Percentiles rank a stretch among this genome's conserved stretches.
Conservation (phyloP, 495 filamentous ascomycete species). For the Tetracladium setigerum region DNA sequence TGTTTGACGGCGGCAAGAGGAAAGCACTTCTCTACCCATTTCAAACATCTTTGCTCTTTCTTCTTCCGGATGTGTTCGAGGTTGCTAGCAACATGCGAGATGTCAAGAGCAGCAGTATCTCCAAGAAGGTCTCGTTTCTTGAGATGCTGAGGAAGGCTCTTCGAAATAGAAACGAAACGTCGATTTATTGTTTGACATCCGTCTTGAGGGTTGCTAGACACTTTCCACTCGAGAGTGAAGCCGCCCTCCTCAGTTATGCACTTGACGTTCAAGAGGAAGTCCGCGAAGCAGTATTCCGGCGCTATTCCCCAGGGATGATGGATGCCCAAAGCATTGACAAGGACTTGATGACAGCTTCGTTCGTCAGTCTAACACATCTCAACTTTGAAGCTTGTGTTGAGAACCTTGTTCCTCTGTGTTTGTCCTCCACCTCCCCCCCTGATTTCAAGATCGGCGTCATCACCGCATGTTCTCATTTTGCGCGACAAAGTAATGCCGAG, state of each 20-base stretch:
- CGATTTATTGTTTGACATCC: slow-evolving; percentile 52
- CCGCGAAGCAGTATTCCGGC: slow-evolving; percentile 52
- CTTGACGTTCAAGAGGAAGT: slow-evolving; percentile 60
- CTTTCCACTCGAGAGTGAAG: slow-evolving; percentile 51
- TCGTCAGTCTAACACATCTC: slow-evolving; percentile 52
- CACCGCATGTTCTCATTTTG: slow-evolving; percentile 48
- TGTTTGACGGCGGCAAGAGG: slow-evolving; percentile 44
- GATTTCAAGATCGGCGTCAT: slow-evolving; percentile 54
- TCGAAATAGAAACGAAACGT: slow-evolving; percentile 45
- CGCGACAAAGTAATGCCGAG: slow-evolving; percentile 37
- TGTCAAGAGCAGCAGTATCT: slow-evolving; percentile 46
- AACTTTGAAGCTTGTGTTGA: slow-evolving; percentile 48
- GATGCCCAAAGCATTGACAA: slow-evolving; percentile 42
- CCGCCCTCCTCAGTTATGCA: slow-evolving; percentile 54
- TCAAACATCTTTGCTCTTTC: slow-evolving; percentile 50
- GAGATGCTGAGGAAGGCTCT: slow-evolving; percentile 52
- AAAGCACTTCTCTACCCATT: slow-evolving; percentile 50
- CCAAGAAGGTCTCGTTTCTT: slow-evolving; percentile 55
- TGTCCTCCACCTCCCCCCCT: slow-evolving; percentile 45
- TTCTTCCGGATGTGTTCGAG: slow-evolving; percentile 57
- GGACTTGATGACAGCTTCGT: slow-evolving; percentile 55
- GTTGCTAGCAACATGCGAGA: slow-evolving; percentile 54
- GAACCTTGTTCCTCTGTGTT: slow-evolving; percentile 42
- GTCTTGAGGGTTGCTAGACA: slow-evolving; percentile 52
- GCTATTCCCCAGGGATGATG: slow-evolving; percentile 31